phyloP scores from a whole-genome alignment of 352 stramenopile genomes.

The Globisporangium heterothallicum region DNA sequence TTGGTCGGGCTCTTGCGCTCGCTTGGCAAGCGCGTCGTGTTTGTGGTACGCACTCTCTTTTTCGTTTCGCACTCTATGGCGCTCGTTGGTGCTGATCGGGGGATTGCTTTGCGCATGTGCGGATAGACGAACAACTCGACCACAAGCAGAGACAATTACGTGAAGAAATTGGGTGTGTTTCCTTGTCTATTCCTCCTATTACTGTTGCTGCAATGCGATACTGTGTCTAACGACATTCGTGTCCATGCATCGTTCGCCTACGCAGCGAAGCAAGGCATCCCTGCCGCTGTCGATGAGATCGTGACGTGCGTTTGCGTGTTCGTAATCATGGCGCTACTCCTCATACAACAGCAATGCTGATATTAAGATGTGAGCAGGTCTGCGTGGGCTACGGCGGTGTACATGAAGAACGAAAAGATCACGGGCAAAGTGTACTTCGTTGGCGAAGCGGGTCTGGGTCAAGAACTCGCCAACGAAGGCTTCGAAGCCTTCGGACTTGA shows the following conservation, averaged over 20 bases:
- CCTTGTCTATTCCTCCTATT: too few species aligned
- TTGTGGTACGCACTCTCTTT: conserved; percentile 44
- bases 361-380: conserved; percentile 33
- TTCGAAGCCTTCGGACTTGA: conserved; percentile 67
- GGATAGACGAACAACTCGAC: conserved; percentile 83
- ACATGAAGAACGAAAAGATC: conserved; percentile 76
- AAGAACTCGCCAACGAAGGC: conserved; percentile 60
- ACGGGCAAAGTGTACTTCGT: conserved; percentile 80
- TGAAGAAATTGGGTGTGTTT: conserved; percentile 74
- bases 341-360: background rate
- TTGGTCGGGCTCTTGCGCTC: conserved; percentile 60
- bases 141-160: conserved; percentile 73
- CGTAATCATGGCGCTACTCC: background rate
- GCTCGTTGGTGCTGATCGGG: too few species aligned
- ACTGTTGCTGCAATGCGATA: too few species aligned
- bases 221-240: background rate
- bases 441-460: conserved; percentile 62
- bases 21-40: conserved; percentile 78
- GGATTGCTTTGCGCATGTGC: background rate
- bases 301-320: conserved; percentile 81
- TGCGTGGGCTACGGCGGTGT: conserved; percentile 75
- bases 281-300: conserved; percentile 59
- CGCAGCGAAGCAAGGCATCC: conserved; percentile 72
- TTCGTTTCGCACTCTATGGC: background rate
- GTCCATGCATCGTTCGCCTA: background rate